These are phyloP conservation scores for Penicillium italicum DNA, from an alignment of 2,329 filamentous ascomycete species.

Conservation along the genomic window DNA sequence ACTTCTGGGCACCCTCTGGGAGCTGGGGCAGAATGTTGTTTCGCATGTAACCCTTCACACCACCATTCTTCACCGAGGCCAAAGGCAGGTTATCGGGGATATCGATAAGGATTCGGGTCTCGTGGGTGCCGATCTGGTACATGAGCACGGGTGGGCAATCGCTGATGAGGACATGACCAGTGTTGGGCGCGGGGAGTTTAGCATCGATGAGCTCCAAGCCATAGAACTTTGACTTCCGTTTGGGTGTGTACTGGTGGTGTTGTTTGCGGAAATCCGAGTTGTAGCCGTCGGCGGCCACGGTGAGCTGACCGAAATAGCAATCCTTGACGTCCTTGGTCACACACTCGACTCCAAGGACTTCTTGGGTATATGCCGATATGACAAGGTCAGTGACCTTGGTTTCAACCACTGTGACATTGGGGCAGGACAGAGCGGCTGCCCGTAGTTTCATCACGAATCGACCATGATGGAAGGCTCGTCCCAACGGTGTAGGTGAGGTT, in stretches of 20 bases:
- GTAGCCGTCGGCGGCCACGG: constrained; percentile 89
- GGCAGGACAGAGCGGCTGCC: constrained; percentile 66
- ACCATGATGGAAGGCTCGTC: constrained; percentile 87
- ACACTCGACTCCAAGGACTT: constrained; percentile 80
- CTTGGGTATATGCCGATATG: constrained; percentile 61
- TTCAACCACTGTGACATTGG: constrained; percentile 88
- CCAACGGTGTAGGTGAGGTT: constrained; percentile 58
- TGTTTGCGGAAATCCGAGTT: constrained; percentile 85
- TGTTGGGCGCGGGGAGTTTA: constrained; percentile 67
- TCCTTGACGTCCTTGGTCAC: constrained; percentile 63
- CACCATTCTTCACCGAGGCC: constrained; percentile 70
- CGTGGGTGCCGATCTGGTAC: constrained; percentile 94
- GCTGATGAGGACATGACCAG: constrained; percentile 85
- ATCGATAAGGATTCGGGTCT: constrained; percentile 87
- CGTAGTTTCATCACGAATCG: constrained; percentile 83
- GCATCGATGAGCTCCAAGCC: constrained; percentile 89
- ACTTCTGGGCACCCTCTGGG: constrained; percentile 66
- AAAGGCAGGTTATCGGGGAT: constrained; percentile 73
- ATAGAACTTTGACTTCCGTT: constrained; percentile 84
- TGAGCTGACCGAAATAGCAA: constrained; percentile 83
- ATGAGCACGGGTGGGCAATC: constrained; percentile 75
- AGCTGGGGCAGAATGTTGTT: constrained; percentile 76
- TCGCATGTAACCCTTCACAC: constrained; percentile 77
- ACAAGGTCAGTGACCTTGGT: constrained; percentile 78
- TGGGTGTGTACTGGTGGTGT: constrained; percentile 63